Evolutionary conservation across 768 basidiomycete species (phyloP).

Genomic region (Russula olivacea): DNA sequence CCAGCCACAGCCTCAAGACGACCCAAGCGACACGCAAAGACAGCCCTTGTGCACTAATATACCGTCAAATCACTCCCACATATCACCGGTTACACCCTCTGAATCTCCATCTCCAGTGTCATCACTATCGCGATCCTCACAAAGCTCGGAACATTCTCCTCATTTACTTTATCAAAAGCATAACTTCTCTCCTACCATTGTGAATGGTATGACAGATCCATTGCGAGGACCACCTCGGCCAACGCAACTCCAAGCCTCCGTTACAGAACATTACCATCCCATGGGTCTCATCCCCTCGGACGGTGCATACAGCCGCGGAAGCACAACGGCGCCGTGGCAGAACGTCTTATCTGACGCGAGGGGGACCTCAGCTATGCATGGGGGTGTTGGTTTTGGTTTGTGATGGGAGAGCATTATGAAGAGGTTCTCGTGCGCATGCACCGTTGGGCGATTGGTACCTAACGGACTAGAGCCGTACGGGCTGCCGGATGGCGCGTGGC

Average conservation of each 20-base stretch:
- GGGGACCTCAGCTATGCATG: constrained; percentile 6
- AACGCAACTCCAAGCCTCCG: constrained; percentile 1
- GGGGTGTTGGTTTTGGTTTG: constrained; percentile 11
- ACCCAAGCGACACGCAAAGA: neutral
- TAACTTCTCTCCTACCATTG: neutral
- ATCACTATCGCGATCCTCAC: constrained; percentile 22
- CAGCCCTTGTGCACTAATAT: neutral
- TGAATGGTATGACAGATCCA: constrained; percentile 8
- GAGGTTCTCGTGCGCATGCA: neutral
- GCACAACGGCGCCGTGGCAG: constrained; percentile 13
- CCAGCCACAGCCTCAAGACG: constrained; percentile 10
- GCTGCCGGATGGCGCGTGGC: neutral
- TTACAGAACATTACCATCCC: constrained; percentile 7
- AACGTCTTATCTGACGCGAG: constrained; percentile 3
- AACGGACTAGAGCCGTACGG: neutral
- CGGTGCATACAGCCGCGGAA: constrained; percentile 4
- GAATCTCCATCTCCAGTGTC: constrained; percentile 25
- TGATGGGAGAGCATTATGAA: constrained; percentile 1
- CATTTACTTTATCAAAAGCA: constrained; percentile 16
- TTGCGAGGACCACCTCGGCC: constrained; percentile 9
- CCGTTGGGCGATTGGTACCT: neutral
- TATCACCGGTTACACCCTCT: constrained; percentile 12
- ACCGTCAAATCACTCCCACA: neutral
- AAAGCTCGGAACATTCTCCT: constrained; percentile 22
- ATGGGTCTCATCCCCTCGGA: constrained; percentile 1